Conservation (phyloP, 2,329 filamentous ascomycete species). For the Lasiodiplodia citricola region DNA sequence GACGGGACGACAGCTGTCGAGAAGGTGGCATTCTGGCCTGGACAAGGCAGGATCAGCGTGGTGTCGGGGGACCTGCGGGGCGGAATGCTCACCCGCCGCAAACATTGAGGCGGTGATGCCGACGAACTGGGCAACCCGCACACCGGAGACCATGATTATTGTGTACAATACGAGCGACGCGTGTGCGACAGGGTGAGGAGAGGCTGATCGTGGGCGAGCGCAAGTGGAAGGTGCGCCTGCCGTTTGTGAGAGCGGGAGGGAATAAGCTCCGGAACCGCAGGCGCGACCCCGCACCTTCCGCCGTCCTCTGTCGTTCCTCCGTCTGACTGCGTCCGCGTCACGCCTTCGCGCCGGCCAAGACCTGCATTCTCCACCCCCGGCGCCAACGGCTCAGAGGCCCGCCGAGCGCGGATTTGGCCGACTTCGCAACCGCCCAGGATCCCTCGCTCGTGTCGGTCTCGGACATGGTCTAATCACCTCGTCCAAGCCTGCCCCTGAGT, state of each 20-base stretch:
- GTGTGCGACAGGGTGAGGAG: neutral
- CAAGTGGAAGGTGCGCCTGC: neutral
- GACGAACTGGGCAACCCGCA: constrained; percentile 12
- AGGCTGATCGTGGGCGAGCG: neutral
- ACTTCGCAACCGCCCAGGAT: neutral
- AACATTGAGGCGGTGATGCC: constrained; percentile 22
- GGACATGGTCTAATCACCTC: neutral
- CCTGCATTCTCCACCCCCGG: neutral
- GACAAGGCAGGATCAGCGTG: neutral
- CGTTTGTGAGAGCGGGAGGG: neutral
- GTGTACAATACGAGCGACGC: neutral
- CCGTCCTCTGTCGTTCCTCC: neutral
- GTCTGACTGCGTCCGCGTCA: neutral
- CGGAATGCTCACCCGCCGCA: constrained; percentile 8
- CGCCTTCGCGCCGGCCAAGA: neutral
- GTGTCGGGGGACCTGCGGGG: neutral
- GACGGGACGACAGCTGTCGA: constrained; percentile 19
- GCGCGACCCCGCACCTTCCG: neutral
- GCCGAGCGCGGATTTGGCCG: neutral
- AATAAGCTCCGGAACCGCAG: constrained; percentile 8
- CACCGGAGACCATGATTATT: constrained; percentile 1
- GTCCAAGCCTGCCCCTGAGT: constrained; percentile 4
- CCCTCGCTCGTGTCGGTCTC: neutral
- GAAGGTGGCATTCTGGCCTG: constrained; percentile 17
- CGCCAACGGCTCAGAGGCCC: neutral